Conservation (phyloP, 352 stramenopile genomes). For the Globisporangium canariense region DNA sequence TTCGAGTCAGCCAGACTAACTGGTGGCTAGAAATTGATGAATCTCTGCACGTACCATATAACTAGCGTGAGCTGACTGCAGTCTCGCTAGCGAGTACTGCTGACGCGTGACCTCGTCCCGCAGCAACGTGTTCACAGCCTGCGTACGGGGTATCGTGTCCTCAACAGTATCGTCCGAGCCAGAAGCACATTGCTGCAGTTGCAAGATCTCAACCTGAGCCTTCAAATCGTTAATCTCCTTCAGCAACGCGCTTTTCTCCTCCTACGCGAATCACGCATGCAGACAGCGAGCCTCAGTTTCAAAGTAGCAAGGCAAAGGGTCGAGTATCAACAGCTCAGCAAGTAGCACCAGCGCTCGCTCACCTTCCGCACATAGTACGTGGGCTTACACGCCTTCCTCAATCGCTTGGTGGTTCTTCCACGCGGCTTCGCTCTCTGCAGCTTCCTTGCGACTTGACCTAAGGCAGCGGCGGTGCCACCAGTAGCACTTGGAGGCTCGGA, state of each 20-base stretch:
- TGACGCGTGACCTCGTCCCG: not conserved
- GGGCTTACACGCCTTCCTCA: conserved; percentile 5
- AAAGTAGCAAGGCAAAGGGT: not conserved
- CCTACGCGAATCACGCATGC: conserved; percentile 6
- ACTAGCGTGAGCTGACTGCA: conserved; percentile 5
- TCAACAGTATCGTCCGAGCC: not conserved
- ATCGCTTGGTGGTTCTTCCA: not conserved
- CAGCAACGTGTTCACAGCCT: not conserved
- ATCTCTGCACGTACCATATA: conserved; percentile 7
- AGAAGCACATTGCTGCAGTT: not conserved
- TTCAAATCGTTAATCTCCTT: conserved; percentile 28
- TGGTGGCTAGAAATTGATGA: no score
- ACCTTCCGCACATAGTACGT: conserved; percentile 12
- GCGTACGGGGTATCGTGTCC: conserved; percentile 22
- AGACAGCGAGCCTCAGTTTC: no score
- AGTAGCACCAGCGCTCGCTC: not conserved
- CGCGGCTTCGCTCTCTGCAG: not conserved
- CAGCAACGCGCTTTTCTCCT: conserved; percentile 39
- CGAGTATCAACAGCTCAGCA: no score
- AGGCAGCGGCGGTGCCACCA: no score
- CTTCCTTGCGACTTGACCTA: not conserved
- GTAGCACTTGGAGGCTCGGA: no score
- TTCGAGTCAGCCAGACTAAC: not conserved
- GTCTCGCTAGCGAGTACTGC: conserved; percentile 1
- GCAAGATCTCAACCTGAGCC: conserved; percentile 21